Evolutionary conservation across 139 green algal genomes (phyloP).

Genomic region (Marvania coccoides): DNA sequence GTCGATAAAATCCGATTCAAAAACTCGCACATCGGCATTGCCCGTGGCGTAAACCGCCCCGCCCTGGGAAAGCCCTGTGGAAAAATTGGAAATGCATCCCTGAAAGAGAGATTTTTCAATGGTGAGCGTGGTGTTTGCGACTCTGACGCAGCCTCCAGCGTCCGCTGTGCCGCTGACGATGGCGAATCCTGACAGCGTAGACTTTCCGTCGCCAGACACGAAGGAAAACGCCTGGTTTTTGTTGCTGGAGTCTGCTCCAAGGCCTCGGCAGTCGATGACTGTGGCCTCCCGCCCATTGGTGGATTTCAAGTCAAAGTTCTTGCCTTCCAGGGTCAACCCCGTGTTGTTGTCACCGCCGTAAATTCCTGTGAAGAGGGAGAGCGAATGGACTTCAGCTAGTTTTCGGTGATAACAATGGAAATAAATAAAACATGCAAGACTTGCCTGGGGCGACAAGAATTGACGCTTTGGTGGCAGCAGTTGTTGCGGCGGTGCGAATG

Average conservation of each 20-base stretch:
- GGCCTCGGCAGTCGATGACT: slow-evolving; percentile 14
- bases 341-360: slow-evolving; percentile 8
- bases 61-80: neutral
- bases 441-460: too few species aligned
- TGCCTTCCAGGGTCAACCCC: neutral
- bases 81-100: neutral
- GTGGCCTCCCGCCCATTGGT: neutral
- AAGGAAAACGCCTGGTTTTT: neutral
- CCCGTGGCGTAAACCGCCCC: slow-evolving; percentile 9
- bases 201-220: neutral
- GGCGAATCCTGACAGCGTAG: neutral
- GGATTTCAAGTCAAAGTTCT: neutral
- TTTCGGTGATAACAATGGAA: too few species aligned
- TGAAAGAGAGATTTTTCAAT: slow-evolving; percentile 5
- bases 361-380: neutral
- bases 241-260: neutral
- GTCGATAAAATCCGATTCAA: neutral
- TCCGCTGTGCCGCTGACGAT: neutral
- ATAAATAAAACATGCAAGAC: too few species aligned
- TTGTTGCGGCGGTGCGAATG: neutral
- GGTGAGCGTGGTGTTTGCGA: neutral
- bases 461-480: neutral
- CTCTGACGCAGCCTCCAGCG: slow-evolving; percentile 1
- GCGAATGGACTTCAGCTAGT: neutral
- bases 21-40: neutral